Base-by-base conservation (phyloP, 2,329 filamentous ascomycete genomes). In the Pyrenophora seminiperda region DNA sequence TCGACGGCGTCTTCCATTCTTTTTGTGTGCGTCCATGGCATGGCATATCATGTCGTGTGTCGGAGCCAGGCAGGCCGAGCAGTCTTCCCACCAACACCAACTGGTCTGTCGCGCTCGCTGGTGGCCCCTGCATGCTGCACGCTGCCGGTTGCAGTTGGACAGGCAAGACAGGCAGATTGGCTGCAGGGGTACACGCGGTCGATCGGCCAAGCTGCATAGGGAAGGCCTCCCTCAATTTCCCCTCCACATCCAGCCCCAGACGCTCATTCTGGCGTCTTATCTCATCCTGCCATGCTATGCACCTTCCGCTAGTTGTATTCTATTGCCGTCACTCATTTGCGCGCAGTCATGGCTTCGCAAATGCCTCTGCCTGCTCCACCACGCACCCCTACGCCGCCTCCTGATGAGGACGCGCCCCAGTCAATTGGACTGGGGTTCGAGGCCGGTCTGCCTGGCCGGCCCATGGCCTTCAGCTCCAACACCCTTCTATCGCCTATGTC, bases 331-430 rank as follows among this genome's bases (percentile, higher is more conserved):
- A 41, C 39, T 63, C 56, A 20, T 64, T 66, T 53, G 46, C 41
- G 38, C 50, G 42, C 58, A 46, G 61, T 55, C 61, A 88, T 87
- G 85, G 83, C 83, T 56, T 79, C 83, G 50, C 77, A 76, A 59
- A 77, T 83, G 57, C 81, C 83, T 42, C 78, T 84, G 55, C 83
- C 83, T 49, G 71, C 80, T 33, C 84, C 83, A 53, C 84, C 85
- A 47, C 79, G 83, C 60, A 86, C 85, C 24, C 84, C 84, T 10
- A 86, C 85, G 61, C 85, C 85, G 59, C 84, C 84, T 56, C 78
- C 81, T 64, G 77, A 79, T 46, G 80, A 83, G 58, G 76, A 79
- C 59, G 63, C 70, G 51, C 51, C 53, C 32, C 50, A 65, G 29
- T 53, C 63, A 27, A 59, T 67, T 37, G 72, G 69, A 42, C 66